These are phyloP conservation scores for Xylaria sp. DNA, from an alignment of 2,329 filamentous ascomycete species.

Conservation along the genomic window DNA sequence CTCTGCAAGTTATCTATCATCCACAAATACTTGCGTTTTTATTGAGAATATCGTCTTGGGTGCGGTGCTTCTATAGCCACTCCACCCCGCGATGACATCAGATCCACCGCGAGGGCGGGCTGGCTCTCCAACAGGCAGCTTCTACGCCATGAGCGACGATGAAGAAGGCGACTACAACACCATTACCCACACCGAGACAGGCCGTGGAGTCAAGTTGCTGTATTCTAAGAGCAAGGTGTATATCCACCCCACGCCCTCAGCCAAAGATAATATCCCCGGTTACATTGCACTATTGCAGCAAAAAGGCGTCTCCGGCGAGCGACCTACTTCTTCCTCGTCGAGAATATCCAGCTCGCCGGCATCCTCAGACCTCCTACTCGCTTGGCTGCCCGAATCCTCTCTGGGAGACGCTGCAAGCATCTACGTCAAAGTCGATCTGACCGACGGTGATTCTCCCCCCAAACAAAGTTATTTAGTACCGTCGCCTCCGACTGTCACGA, in stretches of 20 bases:
- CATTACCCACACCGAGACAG: slow-evolving; percentile 80
- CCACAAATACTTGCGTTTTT: background rate
- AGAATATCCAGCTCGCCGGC: slow-evolving; percentile 55
- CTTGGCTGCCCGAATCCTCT: slow-evolving; percentile 91
- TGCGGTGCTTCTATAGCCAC: slow-evolving; percentile 2
- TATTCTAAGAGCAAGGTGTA: slow-evolving; percentile 99
- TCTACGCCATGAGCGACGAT: slow-evolving; percentile 96
- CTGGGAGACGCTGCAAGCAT: slow-evolving; percentile 86
- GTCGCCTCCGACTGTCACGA: slow-evolving; percentile 85
- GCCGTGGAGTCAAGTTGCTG: slow-evolving; percentile 88
- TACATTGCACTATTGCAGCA: slow-evolving; percentile 95
- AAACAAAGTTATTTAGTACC: slow-evolving; percentile 91
- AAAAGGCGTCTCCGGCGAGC: slow-evolving; percentile 63
- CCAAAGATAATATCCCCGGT: slow-evolving; percentile 94
- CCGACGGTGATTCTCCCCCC: slow-evolving; percentile 81
- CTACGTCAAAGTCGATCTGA: slow-evolving; percentile 95
- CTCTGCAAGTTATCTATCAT: background rate
- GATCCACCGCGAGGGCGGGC: slow-evolving; percentile 51
- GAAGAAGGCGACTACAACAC: slow-evolving; percentile 96
- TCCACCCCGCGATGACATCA: slow-evolving; percentile 50
- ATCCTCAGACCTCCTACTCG: slow-evolving; percentile 81
- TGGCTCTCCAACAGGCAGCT: slow-evolving; percentile 83
- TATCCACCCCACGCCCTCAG: slow-evolving; percentile 89
- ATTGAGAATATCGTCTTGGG: slow-evolving; percentile 2
- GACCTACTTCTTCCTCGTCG: slow-evolving; percentile 58